Conservation (phyloP, 2,329 filamentous ascomycete species). For the Verticillium albo-atrum region DNA sequence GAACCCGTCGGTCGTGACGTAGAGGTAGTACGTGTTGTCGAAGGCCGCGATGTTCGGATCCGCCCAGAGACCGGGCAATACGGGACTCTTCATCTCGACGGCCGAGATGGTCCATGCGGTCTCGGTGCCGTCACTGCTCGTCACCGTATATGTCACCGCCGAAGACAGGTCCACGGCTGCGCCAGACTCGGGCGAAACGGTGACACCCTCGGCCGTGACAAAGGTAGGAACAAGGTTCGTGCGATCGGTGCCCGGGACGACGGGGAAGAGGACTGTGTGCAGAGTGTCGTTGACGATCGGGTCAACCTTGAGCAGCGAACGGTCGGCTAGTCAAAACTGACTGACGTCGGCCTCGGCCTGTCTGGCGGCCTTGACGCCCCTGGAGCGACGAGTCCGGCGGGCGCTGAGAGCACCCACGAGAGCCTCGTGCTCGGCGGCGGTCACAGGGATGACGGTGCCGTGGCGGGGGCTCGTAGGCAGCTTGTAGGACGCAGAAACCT, state of each 20-base stretch:
- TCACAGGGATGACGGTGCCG: slow-evolving; percentile 48
- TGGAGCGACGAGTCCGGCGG: slow-evolving; percentile 31
- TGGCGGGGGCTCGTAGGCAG: slow-evolving; percentile 47
- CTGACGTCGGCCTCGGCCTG: slow-evolving; percentile 8
- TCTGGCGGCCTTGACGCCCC: slow-evolving; percentile 2
- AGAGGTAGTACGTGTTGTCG: slow-evolving; percentile 40
- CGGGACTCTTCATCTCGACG: slow-evolving; percentile 23
- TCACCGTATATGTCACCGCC: slow-evolving; percentile 13
- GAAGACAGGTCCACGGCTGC: slow-evolving; percentile 11
- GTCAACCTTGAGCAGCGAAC: slow-evolving; percentile 9
- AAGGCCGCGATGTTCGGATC: slow-evolving; percentile 43
- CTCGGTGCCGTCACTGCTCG: not conserved
- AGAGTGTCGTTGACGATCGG: slow-evolving; percentile 11
- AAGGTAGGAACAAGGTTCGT: slow-evolving; percentile 14
- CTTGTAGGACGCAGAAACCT: slow-evolving; percentile 37
- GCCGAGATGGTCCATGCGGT: slow-evolving; percentile 12
- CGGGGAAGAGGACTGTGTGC: slow-evolving; percentile 12
- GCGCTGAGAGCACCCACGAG: slow-evolving; percentile 17
- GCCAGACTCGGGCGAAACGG: slow-evolving; percentile 12
- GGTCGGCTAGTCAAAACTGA: slow-evolving; percentile 8
- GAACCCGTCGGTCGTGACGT: slow-evolving; percentile 40
- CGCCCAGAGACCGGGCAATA: slow-evolving; percentile 33
- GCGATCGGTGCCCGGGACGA: slow-evolving; percentile 14
- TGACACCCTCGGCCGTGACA: slow-evolving; percentile 11
- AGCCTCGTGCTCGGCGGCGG: slow-evolving; percentile 35